These are phyloP conservation scores for Nymphaea colorata DNA, from an alignment of 164 flowering plant species.

Conservation along the genomic window DNA sequence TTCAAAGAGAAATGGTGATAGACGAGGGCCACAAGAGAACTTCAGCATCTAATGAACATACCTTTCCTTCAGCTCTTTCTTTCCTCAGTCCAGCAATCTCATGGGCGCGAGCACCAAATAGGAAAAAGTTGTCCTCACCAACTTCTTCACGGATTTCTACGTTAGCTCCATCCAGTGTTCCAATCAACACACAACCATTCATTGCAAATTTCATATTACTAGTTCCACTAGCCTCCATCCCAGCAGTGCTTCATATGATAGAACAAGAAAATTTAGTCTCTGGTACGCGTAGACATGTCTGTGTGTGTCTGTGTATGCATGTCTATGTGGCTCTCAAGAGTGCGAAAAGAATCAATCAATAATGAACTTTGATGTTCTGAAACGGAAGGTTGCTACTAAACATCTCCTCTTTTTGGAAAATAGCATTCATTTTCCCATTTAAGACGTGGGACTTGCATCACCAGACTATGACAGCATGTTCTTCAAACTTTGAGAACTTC, in stretches of 20 bases:
- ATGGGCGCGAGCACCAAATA: constrained; percentile 84
- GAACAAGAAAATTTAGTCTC: not conserved
- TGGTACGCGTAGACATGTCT: not conserved
- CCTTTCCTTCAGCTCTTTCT: constrained; percentile 91
- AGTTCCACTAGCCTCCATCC: constrained; percentile 99
- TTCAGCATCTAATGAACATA: constrained; percentile 6
- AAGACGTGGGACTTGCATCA: no score
- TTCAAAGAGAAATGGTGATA: not conserved
- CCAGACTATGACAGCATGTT: no score
- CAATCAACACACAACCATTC: constrained; percentile 91
- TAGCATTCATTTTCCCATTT: no score
- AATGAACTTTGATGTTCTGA: not conserved
- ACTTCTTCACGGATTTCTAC: constrained; percentile 94
- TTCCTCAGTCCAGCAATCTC: constrained; percentile 76
- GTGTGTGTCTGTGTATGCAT: not conserved
- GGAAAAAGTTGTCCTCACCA: constrained; percentile 88
- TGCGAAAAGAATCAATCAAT: not conserved
- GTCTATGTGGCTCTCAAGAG: not conserved
- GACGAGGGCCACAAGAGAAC: not conserved
- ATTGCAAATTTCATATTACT: constrained; percentile 98
- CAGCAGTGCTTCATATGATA: constrained; percentile 59
- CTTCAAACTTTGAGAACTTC: no score
- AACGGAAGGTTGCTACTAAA: no score
- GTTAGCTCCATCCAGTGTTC: constrained; percentile 95
- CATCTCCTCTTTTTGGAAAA: no score